phyloP scores from a whole-genome alignment of 805 yeast species.

The Torulaspora delbrueckii region DNA sequence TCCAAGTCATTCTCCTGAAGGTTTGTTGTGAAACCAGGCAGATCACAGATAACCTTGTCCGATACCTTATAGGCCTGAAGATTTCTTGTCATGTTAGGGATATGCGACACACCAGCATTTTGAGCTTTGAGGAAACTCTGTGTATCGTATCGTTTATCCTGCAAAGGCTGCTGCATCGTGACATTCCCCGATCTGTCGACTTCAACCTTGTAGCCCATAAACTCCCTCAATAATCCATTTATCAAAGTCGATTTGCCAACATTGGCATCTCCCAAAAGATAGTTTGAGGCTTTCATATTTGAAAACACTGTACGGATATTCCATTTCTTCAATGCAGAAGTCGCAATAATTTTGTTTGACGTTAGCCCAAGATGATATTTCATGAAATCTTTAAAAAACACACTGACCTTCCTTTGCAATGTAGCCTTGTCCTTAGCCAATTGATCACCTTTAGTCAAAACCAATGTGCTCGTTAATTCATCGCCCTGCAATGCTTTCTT shows the following conservation, averaged over 20 bases:
- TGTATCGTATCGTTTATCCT: background rate
- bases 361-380: constrained; percentile 28
- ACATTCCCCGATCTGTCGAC: constrained; percentile 11
- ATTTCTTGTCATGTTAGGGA: constrained; percentile 71
- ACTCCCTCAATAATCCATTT: constrained; percentile 40
- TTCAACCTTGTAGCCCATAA: constrained; percentile 18
- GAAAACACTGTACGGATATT: constrained; percentile 24
- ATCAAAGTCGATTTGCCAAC: constrained; percentile 65
- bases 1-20: constrained; percentile 26
- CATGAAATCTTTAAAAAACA: constrained; percentile 35
- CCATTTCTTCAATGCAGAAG: constrained; percentile 30
- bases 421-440: constrained; percentile 20
- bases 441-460: constrained; percentile 35
- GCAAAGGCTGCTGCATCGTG: background rate
- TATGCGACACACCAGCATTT: constrained; percentile 37
- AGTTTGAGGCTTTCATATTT: constrained; percentile 34
- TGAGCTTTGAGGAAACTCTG: constrained; percentile 17
- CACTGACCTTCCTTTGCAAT: constrained; percentile 23
- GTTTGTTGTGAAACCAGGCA: constrained; percentile 38
- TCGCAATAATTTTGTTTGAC: constrained; percentile 25
- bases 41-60: constrained; percentile 34
- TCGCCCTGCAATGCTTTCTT: constrained; percentile 15
- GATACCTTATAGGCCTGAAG: constrained; percentile 39
- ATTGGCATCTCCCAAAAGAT: constrained; percentile 62
- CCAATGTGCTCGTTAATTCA: constrained; percentile 13